Evolutionary conservation across 345 rosid genomes (phyloP).

Genomic region (Aurinia saxatilis): DNA sequence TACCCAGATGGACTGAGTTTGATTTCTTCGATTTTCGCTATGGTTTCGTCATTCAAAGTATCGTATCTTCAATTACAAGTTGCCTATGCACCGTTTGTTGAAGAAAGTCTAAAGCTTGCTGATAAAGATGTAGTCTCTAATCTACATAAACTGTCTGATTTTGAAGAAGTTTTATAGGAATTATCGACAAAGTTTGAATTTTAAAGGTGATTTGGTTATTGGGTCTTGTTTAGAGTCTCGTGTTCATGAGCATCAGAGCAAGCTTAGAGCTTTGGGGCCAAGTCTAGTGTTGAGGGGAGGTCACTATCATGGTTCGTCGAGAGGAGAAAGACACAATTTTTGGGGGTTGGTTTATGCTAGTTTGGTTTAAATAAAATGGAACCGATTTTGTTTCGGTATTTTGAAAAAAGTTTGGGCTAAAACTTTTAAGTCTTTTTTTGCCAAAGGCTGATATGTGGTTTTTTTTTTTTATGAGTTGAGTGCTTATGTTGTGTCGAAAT

Average conservation of each 20-base stretch:
- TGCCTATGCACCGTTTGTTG: conserved; percentile 71
- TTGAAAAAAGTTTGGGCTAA: no score
- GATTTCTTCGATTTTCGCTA: conserved; percentile 70
- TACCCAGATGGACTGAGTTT: conserved; percentile 41
- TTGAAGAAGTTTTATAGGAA: conserved; percentile 52
- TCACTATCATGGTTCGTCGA: no score
- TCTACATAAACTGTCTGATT: conserved; percentile 63
- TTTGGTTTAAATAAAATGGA: no score
- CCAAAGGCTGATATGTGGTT: no score
- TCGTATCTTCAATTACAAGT: conserved; percentile 82
- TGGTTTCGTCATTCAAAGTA: conserved; percentile 70
- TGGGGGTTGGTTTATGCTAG: no score
- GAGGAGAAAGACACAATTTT: no score
- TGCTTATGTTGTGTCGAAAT: no score
- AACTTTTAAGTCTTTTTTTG: no score
- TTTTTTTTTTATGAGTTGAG: no score
- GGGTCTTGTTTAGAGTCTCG: conserved; percentile 83
- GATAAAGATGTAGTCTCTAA: conserved; percentile 69
- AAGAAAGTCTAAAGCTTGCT: conserved; percentile 53
- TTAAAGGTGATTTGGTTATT: conserved; percentile 36
- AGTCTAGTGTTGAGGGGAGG: no score
- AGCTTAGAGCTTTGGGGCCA: conserved; percentile 68
- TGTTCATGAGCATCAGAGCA: conserved; percentile 94
- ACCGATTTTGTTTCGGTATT: no score
- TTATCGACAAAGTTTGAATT: conserved; percentile 40